Evolutionary conservation across 2,329 filamentous ascomycete genomes (phyloP).

Genomic region (Colletotrichum eleusines): DNA sequence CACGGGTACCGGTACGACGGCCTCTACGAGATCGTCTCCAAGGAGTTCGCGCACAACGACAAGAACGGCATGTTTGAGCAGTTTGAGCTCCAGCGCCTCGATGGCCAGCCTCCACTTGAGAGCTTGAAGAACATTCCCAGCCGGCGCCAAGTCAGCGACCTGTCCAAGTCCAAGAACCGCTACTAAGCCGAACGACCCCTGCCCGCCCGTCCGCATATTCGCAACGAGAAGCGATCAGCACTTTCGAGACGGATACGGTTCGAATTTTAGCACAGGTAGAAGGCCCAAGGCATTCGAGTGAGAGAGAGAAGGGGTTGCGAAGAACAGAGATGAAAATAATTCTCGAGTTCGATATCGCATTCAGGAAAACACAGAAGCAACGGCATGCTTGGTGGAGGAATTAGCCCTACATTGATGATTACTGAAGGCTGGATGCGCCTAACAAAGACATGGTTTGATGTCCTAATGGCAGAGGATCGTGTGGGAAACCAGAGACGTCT

Average conservation of each 20-base stretch:
- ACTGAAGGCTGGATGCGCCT: not conserved
- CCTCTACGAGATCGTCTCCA: constrained; percentile 44
- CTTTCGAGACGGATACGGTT: not conserved
- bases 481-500: not conserved
- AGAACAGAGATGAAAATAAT: not conserved
- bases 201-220: too few relatives aligned
- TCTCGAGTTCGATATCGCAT: not conserved
- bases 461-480: not conserved
- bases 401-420: not conserved
- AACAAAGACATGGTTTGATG: not conserved
- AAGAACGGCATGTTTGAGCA: constrained; percentile 42
- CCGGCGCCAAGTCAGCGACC: constrained; percentile 38
- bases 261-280: not conserved
- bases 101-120: not conserved
- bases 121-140: not conserved
- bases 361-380: not conserved
- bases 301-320: not conserved
- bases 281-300: not conserved
- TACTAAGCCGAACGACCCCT: constrained; percentile 35
- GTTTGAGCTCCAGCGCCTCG: constrained; percentile 17
- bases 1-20: constrained; percentile 54
- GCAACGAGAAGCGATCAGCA: not conserved
- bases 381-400: not conserved
- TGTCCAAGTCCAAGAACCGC: constrained; percentile 35
- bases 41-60: constrained; percentile 29